Evolutionary conservation across 2,329 filamentous ascomycete species (phyloP).

Genomic region (Cordyceps cateniannulata): DNA sequence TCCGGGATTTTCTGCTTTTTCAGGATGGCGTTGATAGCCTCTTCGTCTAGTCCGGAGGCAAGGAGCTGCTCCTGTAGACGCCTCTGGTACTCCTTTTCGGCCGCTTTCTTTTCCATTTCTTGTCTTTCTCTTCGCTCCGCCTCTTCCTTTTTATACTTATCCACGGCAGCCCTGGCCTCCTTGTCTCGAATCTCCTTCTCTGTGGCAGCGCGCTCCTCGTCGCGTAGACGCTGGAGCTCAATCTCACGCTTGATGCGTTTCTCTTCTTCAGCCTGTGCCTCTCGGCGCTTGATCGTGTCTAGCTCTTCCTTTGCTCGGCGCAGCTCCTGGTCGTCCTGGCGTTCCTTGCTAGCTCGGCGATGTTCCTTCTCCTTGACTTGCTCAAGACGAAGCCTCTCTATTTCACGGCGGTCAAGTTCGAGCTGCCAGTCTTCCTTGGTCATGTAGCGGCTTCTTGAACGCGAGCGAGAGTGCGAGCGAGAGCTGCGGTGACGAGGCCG

Average conservation of each 20-base stretch:
- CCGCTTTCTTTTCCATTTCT: slow-evolving; percentile 40
- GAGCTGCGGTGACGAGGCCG: slow-evolving; percentile 24
- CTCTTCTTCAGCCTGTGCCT: slow-evolving; percentile 43
- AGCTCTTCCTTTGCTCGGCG: slow-evolving; percentile 43
- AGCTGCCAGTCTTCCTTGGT: slow-evolving; percentile 37
- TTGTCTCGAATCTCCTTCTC: slow-evolving; percentile 37
- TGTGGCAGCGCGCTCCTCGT: slow-evolving; percentile 38
- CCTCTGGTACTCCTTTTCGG: slow-evolving; percentile 48
- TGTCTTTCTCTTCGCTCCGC: slow-evolving; percentile 41
- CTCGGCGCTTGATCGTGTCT: slow-evolving; percentile 37
- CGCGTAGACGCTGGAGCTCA: slow-evolving; percentile 41
- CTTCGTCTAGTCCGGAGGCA: slow-evolving; percentile 52
- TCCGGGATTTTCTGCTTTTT: slow-evolving; percentile 45
- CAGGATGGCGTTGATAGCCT: slow-evolving; percentile 52
- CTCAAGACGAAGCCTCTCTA: slow-evolving; percentile 38
- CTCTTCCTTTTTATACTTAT: slow-evolving; percentile 43
- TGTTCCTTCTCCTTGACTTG: slow-evolving; percentile 32
- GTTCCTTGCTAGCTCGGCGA: slow-evolving; percentile 32
- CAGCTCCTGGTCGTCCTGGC: slow-evolving; percentile 42
- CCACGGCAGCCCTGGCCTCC: slow-evolving; percentile 42
- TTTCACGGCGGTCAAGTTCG: slow-evolving; percentile 34
- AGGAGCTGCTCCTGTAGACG: slow-evolving; percentile 52
- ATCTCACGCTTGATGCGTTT: slow-evolving; percentile 46
- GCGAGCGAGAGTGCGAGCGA: slow-evolving; percentile 30
- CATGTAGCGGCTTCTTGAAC: slow-evolving; percentile 28